Percentiles rank a stretch among this genome's conserved stretches.
Evolutionary conservation across 352 stramenopile genomes (phyloP).

Genomic region (Phytophthora ramorum): DNA sequence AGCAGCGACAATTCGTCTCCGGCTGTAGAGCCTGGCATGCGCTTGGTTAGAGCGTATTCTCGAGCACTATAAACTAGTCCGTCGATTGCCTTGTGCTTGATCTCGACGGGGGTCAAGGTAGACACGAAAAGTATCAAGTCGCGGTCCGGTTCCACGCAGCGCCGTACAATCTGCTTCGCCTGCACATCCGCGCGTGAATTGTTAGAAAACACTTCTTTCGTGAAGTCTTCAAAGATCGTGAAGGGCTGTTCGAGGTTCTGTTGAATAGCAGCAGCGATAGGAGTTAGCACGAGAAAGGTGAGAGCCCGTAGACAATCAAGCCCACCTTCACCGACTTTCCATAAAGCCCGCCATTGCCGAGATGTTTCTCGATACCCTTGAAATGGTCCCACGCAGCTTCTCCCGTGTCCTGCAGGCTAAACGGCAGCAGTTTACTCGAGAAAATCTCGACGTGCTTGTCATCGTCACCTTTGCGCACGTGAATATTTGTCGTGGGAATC

Average conservation of each 20-base stretch:
- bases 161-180: conserved; percentile 21
- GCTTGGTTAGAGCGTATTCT: conserved; percentile 44
- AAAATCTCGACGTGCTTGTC: conserved; percentile 22
- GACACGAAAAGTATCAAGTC: conserved; percentile 21
- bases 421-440: conserved; percentile 28
- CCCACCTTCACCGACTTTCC: conserved; percentile 20
- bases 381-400: conserved; percentile 31
- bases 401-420: conserved; percentile 13
- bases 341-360: conserved; percentile 23
- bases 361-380: conserved; percentile 27
- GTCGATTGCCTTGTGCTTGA: conserved; percentile 19
- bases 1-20: conserved; percentile 41
- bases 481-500: conserved; percentile 4
- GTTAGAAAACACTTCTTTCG: conserved; percentile 17
- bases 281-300: neutral
- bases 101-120: conserved; percentile 13
- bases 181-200: conserved; percentile 23
- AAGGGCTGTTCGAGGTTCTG: conserved; percentile 24
- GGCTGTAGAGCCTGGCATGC: conserved; percentile 12
- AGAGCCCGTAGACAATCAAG: neutral
- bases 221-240: conserved; percentile 29
- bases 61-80: conserved; percentile 10
- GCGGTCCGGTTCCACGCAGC: conserved; percentile 16
- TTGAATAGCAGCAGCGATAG: neutral
- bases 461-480: conserved; percentile 16